Conservation (phyloP, 164 flowering plant genomes). For the Vitis rupestris region DNA sequence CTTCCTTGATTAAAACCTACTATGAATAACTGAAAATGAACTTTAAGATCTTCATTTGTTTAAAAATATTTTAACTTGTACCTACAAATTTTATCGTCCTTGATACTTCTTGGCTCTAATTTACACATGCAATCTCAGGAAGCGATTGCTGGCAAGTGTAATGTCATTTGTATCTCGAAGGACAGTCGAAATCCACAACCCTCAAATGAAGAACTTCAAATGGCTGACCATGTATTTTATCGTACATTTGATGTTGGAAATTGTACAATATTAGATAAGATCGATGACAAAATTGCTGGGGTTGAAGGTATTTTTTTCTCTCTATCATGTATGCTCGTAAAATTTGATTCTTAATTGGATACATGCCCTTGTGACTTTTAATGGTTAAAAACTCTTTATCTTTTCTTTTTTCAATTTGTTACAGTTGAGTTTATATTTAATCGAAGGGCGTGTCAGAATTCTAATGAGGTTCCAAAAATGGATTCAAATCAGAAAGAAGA, state of each 20-base stretch:
- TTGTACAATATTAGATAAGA: conserved; percentile 38
- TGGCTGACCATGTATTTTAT: conserved; percentile 66
- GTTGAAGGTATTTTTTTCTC: conserved; percentile 50
- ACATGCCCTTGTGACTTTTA: not conserved
- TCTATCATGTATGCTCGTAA: not conserved
- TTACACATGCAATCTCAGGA: conserved; percentile 40
- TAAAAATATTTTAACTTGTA: too few species aligned
- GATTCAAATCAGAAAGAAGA: conserved; percentile 22
- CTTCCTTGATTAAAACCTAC: too few species aligned
- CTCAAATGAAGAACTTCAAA: conserved; percentile 49
- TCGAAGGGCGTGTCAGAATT: conserved; percentile 20
- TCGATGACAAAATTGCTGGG: conserved; percentile 60
- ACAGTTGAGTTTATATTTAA: conserved; percentile 63
- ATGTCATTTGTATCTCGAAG: conserved; percentile 73
- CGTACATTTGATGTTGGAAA: conserved; percentile 71
- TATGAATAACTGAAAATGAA: too few species aligned
- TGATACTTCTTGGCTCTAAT: too few species aligned
- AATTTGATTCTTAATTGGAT: not conserved
- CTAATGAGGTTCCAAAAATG: conserved; percentile 16
- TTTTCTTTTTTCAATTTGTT: conserved; percentile 14
- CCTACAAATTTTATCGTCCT: too few species aligned
- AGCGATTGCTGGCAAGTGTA: conserved; percentile 81
- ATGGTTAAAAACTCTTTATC: conserved; percentile 1
- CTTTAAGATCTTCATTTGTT: too few species aligned
- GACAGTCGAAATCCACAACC: conserved; percentile 77